Base-by-base conservation (phyloP, 1,284 basidiomycete genomes). In the Malassezia sympodialis region DNA sequence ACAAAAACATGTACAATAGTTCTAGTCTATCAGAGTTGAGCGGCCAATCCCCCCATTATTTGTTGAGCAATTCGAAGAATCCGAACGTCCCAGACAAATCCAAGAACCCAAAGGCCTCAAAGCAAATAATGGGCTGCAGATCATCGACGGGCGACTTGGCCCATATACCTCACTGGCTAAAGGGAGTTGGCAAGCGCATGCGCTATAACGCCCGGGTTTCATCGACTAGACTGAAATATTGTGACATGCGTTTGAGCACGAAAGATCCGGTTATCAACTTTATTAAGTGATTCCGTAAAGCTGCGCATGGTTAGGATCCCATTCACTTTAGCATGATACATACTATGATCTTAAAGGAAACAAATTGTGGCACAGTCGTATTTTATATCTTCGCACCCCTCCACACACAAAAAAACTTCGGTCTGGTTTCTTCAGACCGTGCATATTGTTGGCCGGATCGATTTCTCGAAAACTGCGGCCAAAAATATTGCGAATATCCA, bases 211-310 rank as follows among this genome's bases (percentile, higher is more conserved):
- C 62, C 59, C 66, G 64, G 65, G 51, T 60, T 68, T 68, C 66
- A 68, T 68, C 66, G 56, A 65, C 66, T 68, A 65, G 66, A 63
- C 53, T 68, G 66, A 68, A 65, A 65, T 65, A 61, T 55, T 65
- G 66, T 68, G 66, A 64, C 66, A 66, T 66, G 64, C 64, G 62
- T 65, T 68, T 65, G 64, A 65, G 66, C 65, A 66, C 65, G 65
- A 63, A 66, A 65, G 62, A 68, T 66, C 58, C 65, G 66, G 66
- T 65, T 56, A 68, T 68, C 66, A 60, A 68, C 66, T 68, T 65
- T 68, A 68, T 68, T 68, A 68, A 68, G 66, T 68, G 66, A 68
- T 68, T 68, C 66, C 65, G 66, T 68, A 66, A 68, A 68, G 66
- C 63, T 66, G 63, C 15, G n/a, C 14, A 31, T n/a, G 19, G 19